Conservation (phyloP, 108 stramenopile genomes). For the Discostella stelligeroides region DNA sequence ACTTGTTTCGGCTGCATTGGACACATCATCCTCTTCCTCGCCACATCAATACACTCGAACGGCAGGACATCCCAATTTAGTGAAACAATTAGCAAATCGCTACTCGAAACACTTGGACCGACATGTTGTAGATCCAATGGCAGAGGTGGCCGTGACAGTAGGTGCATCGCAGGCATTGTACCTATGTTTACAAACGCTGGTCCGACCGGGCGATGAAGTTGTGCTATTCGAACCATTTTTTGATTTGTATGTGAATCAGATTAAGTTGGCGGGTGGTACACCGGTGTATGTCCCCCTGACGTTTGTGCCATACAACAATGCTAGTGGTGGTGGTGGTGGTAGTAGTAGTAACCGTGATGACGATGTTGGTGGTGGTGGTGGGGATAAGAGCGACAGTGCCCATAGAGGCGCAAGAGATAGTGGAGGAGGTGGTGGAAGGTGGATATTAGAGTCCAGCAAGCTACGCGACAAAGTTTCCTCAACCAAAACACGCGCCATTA, state of each 20-base stretch:
- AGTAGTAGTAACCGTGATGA: too few species aligned
- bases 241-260: conserved; percentile 90
- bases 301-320: conserved; percentile 61
- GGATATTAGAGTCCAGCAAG: conserved; percentile 76
- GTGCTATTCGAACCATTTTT: conserved; percentile 98
- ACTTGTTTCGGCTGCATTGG: conserved; percentile 65
- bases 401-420: too few species aligned
- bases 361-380: too few species aligned
- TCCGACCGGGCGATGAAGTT: conserved; percentile 93
- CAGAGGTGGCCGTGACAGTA: conserved; percentile 92
- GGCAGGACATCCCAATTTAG: conserved; percentile 93
- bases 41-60: conserved; percentile 96
- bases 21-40: conserved; percentile 33
- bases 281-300: conserved; percentile 82
- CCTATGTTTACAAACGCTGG: conserved; percentile 82
- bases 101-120: conserved; percentile 88
- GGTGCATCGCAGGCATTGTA: conserved; percentile 95
- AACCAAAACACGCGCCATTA: conserved; percentile 84
- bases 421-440: conserved; percentile 67
- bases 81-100: conserved; percentile 81
- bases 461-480: conserved; percentile 74
- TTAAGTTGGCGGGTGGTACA: conserved; percentile 83
- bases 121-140: conserved; percentile 78
- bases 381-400: too few species aligned
- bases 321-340: conserved; percentile 7